Percentiles rank a stretch among this genome's conserved stretches.
Evolutionary conservation across 1,139 yeast species (phyloP).

Genomic region (Wickerhamomyces sp.): DNA sequence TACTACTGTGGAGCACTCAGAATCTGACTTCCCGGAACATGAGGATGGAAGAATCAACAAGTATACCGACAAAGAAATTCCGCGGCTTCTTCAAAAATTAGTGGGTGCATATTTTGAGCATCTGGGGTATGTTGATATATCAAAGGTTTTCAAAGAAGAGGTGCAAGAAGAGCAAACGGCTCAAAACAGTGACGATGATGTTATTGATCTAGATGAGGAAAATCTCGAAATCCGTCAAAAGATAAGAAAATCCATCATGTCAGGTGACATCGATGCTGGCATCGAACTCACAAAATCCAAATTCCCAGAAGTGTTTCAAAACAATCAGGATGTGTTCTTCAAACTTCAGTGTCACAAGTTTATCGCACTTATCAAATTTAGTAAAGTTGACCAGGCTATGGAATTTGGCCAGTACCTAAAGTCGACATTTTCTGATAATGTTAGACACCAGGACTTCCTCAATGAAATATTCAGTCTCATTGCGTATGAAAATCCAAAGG

Average conservation of each 20-base stretch:
- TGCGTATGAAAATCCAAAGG: constrained; percentile 45
- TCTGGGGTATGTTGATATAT: constrained; percentile 67
- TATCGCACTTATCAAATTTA: constrained; percentile 34
- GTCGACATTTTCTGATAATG: constrained; percentile 29
- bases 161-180: constrained; percentile 28
- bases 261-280: constrained; percentile 46
- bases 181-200: constrained; percentile 21
- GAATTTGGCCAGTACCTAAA: constrained; percentile 44
- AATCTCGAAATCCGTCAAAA: constrained; percentile 45
- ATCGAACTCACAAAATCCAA: constrained; percentile 36
- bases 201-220: constrained; percentile 29
- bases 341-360: constrained; percentile 49
- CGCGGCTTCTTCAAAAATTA: constrained; percentile 46
- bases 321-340: constrained; percentile 43
- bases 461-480: constrained; percentile 43
- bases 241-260: constrained; percentile 40
- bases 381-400: constrained; percentile 33
- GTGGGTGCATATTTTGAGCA: constrained; percentile 68
- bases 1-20: constrained; percentile 5
- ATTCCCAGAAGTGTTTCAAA: constrained; percentile 41
- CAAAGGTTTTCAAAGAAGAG: constrained; percentile 54
- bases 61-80: constrained; percentile 29
- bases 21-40: constrained; percentile 6
- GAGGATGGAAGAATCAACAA: constrained; percentile 8
- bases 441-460: constrained; percentile 29